A percentile compares a stretch with the other conserved stretches of the same genome.
Evolutionary conservation across 768 basidiomycete species (phyloP).

Genomic region (Termitomyces sp.): DNA sequence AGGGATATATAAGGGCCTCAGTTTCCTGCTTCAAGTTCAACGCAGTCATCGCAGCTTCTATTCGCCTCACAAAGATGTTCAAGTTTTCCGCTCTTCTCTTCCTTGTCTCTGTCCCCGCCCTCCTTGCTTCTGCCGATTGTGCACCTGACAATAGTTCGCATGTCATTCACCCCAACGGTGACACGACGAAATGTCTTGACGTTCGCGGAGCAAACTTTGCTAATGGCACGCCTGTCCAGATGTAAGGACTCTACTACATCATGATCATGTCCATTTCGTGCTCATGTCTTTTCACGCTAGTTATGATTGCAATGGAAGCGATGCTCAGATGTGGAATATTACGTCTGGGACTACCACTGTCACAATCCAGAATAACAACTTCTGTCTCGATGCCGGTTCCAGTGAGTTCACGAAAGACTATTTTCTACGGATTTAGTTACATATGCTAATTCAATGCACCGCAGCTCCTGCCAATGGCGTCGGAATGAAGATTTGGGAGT

Average conservation of each 20-base stretch:
- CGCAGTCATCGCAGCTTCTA: neutral
- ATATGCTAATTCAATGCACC: neutral
- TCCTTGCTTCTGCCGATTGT: constrained; percentile 7
- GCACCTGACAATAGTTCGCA: neutral
- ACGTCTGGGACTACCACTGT: constrained; percentile 25
- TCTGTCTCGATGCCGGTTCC: constrained; percentile 35
- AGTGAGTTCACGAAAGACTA: constrained; percentile 17
- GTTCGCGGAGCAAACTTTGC: constrained; percentile 29
- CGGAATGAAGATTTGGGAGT: constrained; percentile 36
- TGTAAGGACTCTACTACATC: constrained; percentile 20
- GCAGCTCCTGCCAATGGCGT: constrained; percentile 29
- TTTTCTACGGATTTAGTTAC: neutral
- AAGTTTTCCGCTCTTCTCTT: constrained; percentile 1
- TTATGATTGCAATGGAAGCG: constrained; percentile 32
- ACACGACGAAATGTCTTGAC: constrained; percentile 30
- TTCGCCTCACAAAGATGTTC: neutral
- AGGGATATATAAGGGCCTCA: neutral
- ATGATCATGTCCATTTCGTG: neutral
- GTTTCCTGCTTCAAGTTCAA: neutral
- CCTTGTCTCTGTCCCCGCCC: constrained; percentile 5
- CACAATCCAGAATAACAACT: constrained; percentile 29
- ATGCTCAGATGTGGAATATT: constrained; percentile 31
- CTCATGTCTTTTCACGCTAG: constrained; percentile 14
- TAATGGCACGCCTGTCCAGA: constrained; percentile 34
- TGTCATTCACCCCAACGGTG: constrained; percentile 26